phyloP scores from a whole-genome alignment of 73 alveolate species.

The Paramecium tetraurelia region DNA sequence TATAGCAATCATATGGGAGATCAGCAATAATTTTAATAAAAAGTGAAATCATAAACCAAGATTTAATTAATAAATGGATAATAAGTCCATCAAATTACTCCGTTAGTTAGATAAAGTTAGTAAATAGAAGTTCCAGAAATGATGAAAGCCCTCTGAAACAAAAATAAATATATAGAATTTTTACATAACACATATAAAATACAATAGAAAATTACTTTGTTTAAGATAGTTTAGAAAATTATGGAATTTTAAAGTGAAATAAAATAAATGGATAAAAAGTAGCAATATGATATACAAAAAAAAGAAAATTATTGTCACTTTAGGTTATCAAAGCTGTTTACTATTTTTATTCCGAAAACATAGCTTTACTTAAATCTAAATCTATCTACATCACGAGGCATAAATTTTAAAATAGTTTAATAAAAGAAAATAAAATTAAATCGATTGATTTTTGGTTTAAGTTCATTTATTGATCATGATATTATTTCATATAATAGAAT shows the following conservation, averaged over 20 bases:
- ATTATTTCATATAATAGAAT: conserved; percentile 72
- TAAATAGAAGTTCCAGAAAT: not conserved
- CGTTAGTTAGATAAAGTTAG: not conserved
- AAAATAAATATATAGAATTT: no score
- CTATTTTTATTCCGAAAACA: conserved; percentile 70
- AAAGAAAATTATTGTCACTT: not conserved
- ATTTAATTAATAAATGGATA: not conserved
- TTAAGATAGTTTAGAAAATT: no score
- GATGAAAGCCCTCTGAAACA: not conserved
- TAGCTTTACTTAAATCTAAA: not conserved
- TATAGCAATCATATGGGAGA: not conserved
- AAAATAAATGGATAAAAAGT: no score
- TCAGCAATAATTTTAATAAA: not conserved
- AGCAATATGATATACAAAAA: no score
- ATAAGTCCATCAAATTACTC: not conserved
- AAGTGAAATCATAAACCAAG: not conserved
- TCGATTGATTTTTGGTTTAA: conserved; percentile 79
- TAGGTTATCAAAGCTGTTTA: conserved; percentile 65
- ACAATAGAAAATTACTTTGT: no score
- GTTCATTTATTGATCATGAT: conserved; percentile 65
- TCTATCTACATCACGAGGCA: conserved; percentile 71
- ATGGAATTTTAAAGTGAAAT: no score
- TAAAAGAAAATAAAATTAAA: conserved; percentile 67
- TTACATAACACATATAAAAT: no score
- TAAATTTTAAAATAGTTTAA: conserved; percentile 77